Evolutionary conservation across 2,329 filamentous ascomycete species (phyloP), one percentile per base, ranked within the genome.

Genomic region (Botrytis tulipae): DNA sequence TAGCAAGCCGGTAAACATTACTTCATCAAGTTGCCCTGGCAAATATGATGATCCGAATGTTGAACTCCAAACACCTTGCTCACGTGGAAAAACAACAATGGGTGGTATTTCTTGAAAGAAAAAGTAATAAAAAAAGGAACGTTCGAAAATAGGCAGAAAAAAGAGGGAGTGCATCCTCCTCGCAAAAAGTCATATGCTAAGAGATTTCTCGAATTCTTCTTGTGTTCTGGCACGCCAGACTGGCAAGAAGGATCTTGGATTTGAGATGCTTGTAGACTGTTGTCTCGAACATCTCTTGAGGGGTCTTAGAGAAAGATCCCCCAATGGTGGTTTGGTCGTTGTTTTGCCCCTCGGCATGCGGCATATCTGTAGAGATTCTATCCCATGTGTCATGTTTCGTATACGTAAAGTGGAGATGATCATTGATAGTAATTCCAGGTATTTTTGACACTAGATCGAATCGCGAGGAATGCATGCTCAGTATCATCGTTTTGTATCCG

Each of bases 61-160:
- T 57, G 32, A 59, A 69, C 66, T 37, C 66, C 48, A 57, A 57
- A 57, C 48, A 59, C 66, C 48, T 42, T 69, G 66, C 66, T 69
- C 66, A 57, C 20, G 18, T 68, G 48, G 35, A 42, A 68, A 51
- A 42, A 57, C 35, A 35, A 69, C 66, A n/a, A 69, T 57, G n/a
- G 66, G 37, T 69, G 66, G 66, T 69, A 69, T 69, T 42, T 68
- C 48, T 42, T n/a, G 16, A 65, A 37, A n/a, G n/a, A 12, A 48
- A 37, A 51, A 18, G 7, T n/a, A 37, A 37, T 37, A 35, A 51
- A 37, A 25, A 48, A 42, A 6, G 8, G 7, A n/a, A 18, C 35
- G 7, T n/a, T n/a, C 32, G 37, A 37, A 37, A 57, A 57, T 35
- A 37, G 2, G 54, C 3, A 3, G 14, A 32, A 57, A 42, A 20